Base-by-base conservation (phyloP, 768 basidiomycete species). In the Infundibulicybe gibba region DNA sequence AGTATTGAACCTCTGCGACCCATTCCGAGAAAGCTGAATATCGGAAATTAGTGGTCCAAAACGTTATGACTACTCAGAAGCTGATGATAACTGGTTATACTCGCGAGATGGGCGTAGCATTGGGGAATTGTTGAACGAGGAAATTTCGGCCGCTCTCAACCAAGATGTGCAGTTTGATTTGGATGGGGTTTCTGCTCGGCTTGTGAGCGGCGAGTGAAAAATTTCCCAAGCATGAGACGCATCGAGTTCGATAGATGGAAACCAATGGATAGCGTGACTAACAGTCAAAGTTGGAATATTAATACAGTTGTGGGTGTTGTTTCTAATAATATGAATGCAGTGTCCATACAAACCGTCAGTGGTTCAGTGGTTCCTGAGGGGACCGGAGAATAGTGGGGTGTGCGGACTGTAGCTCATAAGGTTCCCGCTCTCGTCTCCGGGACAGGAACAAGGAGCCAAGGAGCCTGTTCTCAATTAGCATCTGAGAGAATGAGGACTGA, bases 1-100 rank as follows among this genome's bases (percentile, higher is more conserved):
- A 33, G 71, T 61, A 32, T 32, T 44, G 31, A 35, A 14, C 39
- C 48, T 43, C 40, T 41, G 37, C 34, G n/a, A 33, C 1, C n/a
- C 15, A 9, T 4, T 16, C 31, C 14, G 32, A 8, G 17, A 20
- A 17, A 37, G 6, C 25, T 25, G 25, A 25, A 25, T 25, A 48
- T 12, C 20, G 42, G 12, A 40, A 35, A 44, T 34, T 31, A 95
- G 94, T 57, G 94, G 94, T 9, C 94, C 94, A 14, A 94, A 94
- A 68, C 83, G 94, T 21, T 97, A 91, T 57, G 91, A 94, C 65
- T 94, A 85, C 52, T 71, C 74, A 25, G 65, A 70, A 47, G 61
- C 61, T 21, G 62, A 66, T 30, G 74, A 78, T 43, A 70, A 75
- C 45, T 97, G 94, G 94, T 66, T 87, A 25, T 94, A 94, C 60